Base-by-base conservation (phyloP, 495 filamentous ascomycete species). In the Aspergillus mulundensis region DNA sequence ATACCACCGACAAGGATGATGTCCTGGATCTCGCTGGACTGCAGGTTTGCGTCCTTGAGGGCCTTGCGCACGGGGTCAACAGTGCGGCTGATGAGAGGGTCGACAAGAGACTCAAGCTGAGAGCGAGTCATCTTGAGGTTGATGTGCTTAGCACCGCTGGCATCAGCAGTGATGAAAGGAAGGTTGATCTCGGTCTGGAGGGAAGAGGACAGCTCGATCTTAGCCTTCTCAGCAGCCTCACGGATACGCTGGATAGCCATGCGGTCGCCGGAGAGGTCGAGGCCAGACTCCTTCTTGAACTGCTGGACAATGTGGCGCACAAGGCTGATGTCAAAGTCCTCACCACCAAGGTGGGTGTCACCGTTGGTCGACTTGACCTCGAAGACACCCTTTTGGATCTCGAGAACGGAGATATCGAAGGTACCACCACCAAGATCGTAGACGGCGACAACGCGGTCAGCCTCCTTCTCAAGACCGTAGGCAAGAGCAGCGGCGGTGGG, bases 161-260 rank as follows among this genome's bases (percentile, higher is more conserved):
- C 81, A 73, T 95, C 91, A 60, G 94, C 94, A 68, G 91, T 95
- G 77, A 98, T 98, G 86, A 97, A 98, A 57, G 94, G 95, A 54
- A 97, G 87, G 78, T 94, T 96, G 78, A 97, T 97, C 73, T 98
- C 94, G 55, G 94, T 98, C 77, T 97, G 93, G 62, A 94, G 84
- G 51, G 91, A 89, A 19, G 92, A 97, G 3, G 94, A 97, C 59
- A 98, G 83, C 78, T 98, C 94, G 68, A 97, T 98, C 89, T 98
- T 98, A 69, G 94, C 94, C 86, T 98, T 98, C 85, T 98, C 94
- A 59, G 95, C 94, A 60, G 94, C 94, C 80, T 98, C 94, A 77
- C 94, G 94, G 72, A 98, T 97, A 79, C 94, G 84, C 81, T 98
- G 94, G 64, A 98, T 95, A 55, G 94, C 94, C 94, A 98, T 97